Base-by-base conservation (phyloP, 2,329 filamentous ascomycete genomes). In the Ascomycota sp. region DNA sequence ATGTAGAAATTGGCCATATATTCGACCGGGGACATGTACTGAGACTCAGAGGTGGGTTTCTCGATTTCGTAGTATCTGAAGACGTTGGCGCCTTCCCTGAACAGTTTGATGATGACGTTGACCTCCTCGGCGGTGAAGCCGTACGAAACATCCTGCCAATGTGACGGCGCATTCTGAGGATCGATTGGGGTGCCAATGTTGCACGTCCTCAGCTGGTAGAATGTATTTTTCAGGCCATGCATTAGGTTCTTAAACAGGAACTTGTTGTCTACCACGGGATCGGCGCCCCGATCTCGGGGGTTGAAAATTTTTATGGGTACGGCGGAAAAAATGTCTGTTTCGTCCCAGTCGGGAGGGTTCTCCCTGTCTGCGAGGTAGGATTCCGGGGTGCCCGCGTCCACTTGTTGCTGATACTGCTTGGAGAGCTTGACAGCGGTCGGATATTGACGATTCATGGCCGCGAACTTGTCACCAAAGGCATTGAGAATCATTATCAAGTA, bases 91-190 rank as follows among this genome's bases (percentile, higher is more conserved):
- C 89, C 89, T 53, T 99, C 86, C 21, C 86, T 79, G 62, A 99
- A 95, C 8, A 98, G 68, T 53, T 95, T 98, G 50, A 91, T 81
- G 36, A 99, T 80, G 19, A 98, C 83, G 39, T 85, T 75, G 27
- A 95, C 86, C 49, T 99, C 91, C 52, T 99, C 91, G 0, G 91
- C 85, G 29, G 85, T 86, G 53, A 95, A 98, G 1, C 91, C 89
- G 46, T 82, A 93, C 0, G 86, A 91, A 1, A 95, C 81, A 40
- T 98, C 91, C 33, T 79, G 69, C 89, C 89, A 98, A 46, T 95
- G 91, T 4, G 74, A 57, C 0, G 89, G 86, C 2, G 80, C 79
- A 42, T 78, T 83, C 15, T 68, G 65, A 3, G 69, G 61, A 36
- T 95, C 86, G 28, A 92, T 74, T 2, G 65, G 60, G 2, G 73